Evolutionary conservation across 495 filamentous ascomycete genomes (phyloP).

Genomic region (Aspergillus steynii): DNA sequence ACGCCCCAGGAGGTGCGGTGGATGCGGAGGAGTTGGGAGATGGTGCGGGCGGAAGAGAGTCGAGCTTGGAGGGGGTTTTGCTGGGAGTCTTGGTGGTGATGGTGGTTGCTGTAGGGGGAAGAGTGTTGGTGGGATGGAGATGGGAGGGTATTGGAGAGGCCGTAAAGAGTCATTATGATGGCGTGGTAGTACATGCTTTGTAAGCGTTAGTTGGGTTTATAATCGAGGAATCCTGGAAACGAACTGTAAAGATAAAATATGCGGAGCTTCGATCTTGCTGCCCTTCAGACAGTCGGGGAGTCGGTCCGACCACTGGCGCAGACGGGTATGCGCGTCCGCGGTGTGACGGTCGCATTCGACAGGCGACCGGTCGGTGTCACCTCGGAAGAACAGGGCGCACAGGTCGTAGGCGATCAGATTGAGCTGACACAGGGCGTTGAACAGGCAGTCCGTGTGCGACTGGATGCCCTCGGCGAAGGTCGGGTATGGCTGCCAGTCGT

Average conservation of each 20-base stretch:
- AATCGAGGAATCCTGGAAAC: neutral
- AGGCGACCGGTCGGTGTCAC: conserved; percentile 7
- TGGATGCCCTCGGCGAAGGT: conserved; percentile 13
- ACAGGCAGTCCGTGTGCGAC: conserved; percentile 29
- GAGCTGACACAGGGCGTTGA: conserved; percentile 25
- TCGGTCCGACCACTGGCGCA: conserved; percentile 24
- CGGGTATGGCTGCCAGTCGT: conserved; percentile 34
- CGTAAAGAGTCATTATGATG: conserved; percentile 26
- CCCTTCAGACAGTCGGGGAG: conserved; percentile 24
- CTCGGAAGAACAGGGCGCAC: conserved; percentile 21
- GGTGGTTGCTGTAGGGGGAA: neutral
- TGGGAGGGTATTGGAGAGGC: conserved; percentile 6
- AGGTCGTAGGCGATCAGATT: conserved; percentile 28
- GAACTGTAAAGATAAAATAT: conserved; percentile 37
- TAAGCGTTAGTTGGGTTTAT: conserved; percentile 3
- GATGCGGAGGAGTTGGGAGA: conserved; percentile 24
- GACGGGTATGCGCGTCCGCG: conserved; percentile 19
- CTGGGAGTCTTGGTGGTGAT: conserved; percentile 11
- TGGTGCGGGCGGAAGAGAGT: conserved; percentile 20
- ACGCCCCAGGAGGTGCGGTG: conserved; percentile 27
- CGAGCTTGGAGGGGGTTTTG: neutral
- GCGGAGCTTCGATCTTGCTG: conserved; percentile 24
- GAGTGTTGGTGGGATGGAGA: neutral
- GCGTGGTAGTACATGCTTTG: conserved; percentile 32
- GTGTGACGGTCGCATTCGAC: conserved; percentile 16